Base-by-base conservation (phyloP, 2,329 filamentous ascomycete species). In the Ustilaginoidea virens region DNA sequence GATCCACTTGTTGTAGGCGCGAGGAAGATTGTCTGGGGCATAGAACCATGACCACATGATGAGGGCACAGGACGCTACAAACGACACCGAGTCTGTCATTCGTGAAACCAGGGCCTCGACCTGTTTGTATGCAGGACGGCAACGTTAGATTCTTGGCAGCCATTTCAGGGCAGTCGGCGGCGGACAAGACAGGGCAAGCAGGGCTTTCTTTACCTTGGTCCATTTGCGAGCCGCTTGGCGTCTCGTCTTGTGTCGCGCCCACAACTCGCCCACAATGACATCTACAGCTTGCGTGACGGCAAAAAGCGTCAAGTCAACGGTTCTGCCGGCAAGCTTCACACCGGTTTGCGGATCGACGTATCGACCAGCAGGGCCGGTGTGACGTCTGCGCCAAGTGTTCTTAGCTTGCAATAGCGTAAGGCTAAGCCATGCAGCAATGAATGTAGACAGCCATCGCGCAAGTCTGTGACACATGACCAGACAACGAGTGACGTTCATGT, bases 41-140 rank as follows among this genome's bases (percentile, higher is more conserved):
- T 87, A 92, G 48, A 92, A 76, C 80, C 80, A 92, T 12, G 80
- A 69, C 77, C 80, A 87, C 83, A 92, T 92, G 39, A 92, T 75
- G 21, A 81, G 56, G 14, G 74, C 77, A 22, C 69, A 74, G 13
- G 80, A 85, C 19, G 65, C 50, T 25, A 77, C 71, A 49, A 92
- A 92, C 12, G 86, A 55, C 5, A 67, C 53, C 4, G 80, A 69
- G 44, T 87, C 78, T n/a, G 70, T 42, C 23, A 53, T 40, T 5
- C 37, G 44, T 19, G 56, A 55, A 15, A 58, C 35, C 22, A 51
- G 34, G 27, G 51, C 37, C 31, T 56, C 51, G 11, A 35, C 24
- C 51, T 52, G 23, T n/a, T n/a, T n/a, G n/a, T n/a, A n/a, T n/a
- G n/a, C n/a, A n/a, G n/a, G n/a, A n/a, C n/a, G n/a, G n/a, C n/a